phyloP scores from a whole-genome alignment of 2,329 filamentous ascomycete species.

The Aspergillus felis region DNA sequence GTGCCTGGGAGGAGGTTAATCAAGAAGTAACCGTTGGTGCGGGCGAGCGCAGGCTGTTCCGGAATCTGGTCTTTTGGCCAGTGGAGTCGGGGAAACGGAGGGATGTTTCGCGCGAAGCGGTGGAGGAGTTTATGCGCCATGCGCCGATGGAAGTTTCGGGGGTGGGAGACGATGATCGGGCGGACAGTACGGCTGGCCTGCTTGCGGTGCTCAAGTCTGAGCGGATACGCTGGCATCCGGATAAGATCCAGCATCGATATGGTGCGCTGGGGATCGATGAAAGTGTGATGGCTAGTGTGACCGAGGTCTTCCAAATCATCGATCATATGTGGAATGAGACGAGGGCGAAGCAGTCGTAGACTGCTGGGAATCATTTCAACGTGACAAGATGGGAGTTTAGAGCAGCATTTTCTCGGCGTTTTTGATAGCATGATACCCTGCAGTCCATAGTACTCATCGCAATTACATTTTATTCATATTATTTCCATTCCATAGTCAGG shows the following conservation, averaged over 20 bases:
- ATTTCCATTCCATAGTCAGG: neutral
- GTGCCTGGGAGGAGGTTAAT: slow-evolving; percentile 58
- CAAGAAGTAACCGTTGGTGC: slow-evolving; percentile 11
- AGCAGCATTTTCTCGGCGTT: neutral
- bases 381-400: neutral
- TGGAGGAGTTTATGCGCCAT: slow-evolving; percentile 66
- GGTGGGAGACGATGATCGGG: slow-evolving; percentile 4
- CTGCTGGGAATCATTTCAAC: neutral
- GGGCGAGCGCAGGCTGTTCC: slow-evolving; percentile 22
- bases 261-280: slow-evolving; percentile 67
- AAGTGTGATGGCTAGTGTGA: slow-evolving; percentile 72
- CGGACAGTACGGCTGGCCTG: slow-evolving; percentile 31
- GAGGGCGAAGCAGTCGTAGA: slow-evolving; percentile 29
- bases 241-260: slow-evolving; percentile 91
- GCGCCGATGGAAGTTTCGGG: slow-evolving; percentile 34
- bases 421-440: slow-evolving; percentile 4
- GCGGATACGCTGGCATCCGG: slow-evolving; percentile 91
- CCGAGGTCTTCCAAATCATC: slow-evolving; percentile 85
- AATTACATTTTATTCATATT: neutral
- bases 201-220: slow-evolving; percentile 68
- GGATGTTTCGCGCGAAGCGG: slow-evolving; percentile 56
- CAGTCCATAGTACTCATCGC: neutral
- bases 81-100: slow-evolving; percentile 57
- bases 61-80: slow-evolving; percentile 65
- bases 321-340: slow-evolving; percentile 73